Evolutionary conservation across 805 yeast species (phyloP).

Genomic region (Candida argentea): DNA sequence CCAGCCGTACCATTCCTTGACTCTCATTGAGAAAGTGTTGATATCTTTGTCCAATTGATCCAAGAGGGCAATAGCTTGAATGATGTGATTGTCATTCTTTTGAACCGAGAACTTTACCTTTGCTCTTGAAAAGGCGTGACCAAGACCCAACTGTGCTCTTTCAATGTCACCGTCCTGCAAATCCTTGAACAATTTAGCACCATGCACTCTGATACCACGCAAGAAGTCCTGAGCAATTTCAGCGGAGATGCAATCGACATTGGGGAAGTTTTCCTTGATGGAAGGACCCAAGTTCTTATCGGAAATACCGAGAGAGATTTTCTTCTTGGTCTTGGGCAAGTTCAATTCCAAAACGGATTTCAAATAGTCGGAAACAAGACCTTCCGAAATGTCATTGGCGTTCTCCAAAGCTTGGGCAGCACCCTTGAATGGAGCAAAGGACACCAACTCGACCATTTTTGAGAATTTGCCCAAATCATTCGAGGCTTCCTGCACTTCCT

Average conservation of each 20-base stretch:
- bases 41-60: conserved; percentile 98
- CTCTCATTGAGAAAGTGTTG: conserved; percentile 95
- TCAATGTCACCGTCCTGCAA: conserved; percentile 92
- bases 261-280: conserved; percentile 83
- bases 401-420: conserved; percentile 99
- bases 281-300: conserved; percentile 96
- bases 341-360: conserved; percentile 84
- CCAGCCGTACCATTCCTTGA: conserved; percentile 98
- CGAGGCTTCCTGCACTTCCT: conserved; percentile 88
- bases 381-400: conserved; percentile 96
- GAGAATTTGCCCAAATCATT: conserved; percentile 81
- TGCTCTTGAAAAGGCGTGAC: conserved; percentile 98
- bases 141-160: conserved; percentile 97
- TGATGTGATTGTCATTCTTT: conserved; percentile 97
- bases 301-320: conserved; percentile 75
- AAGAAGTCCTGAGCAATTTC: conserved; percentile 91
- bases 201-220: conserved; percentile 90
- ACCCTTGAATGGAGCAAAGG: conserved; percentile 97
- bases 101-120: conserved; percentile 98
- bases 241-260: conserved; percentile 80
- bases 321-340: conserved; percentile 70
- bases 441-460: conserved; percentile 84
- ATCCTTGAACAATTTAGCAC: conserved; percentile 80
- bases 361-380: conserved; percentile 87
- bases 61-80: conserved; percentile 94